phyloP scores from a whole-genome alignment of 202 grass and related monocot genomes.

The Schoenoplectus tabernaemontani region DNA sequence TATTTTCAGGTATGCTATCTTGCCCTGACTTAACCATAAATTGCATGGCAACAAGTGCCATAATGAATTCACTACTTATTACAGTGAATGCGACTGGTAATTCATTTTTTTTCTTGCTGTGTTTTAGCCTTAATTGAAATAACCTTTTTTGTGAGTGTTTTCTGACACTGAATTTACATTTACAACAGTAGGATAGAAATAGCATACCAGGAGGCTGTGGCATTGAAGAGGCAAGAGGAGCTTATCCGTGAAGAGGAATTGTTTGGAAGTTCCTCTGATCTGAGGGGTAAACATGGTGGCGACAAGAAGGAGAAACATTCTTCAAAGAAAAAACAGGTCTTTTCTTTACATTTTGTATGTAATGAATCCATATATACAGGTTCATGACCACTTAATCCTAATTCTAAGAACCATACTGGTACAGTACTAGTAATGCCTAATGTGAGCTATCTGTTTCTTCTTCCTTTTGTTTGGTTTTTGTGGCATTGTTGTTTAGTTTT shows the following conservation, averaged over 20 bases:
- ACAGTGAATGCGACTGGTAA: background rate
- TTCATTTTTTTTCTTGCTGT: constrained; percentile 4
- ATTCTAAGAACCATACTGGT: background rate
- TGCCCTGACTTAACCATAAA: constrained; percentile 21
- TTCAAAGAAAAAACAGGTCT: constrained; percentile 90
- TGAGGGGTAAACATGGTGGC: constrained; percentile 46
- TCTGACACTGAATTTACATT: constrained; percentile 28
- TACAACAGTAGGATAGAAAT: constrained; percentile 76
- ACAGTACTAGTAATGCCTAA: background rate
- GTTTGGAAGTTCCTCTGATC: constrained; percentile 50
- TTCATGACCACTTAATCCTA: background rate
- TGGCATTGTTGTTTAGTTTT: background rate
- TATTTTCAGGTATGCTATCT: constrained; percentile 56
- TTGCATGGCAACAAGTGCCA: constrained; percentile 8
- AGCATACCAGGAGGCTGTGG: constrained; percentile 89
- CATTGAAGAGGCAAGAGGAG: constrained; percentile 93
- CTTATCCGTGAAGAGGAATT: constrained; percentile 94
- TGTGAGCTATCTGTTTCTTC: background rate
- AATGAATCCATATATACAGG: background rate
- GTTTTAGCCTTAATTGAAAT: constrained; percentile 11
- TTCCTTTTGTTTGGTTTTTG: background rate
- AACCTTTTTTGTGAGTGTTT: background rate
- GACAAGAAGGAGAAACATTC: constrained; percentile 62
- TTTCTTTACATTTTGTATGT: background rate
- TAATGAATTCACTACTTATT: constrained; percentile 16